A percentile compares a stretch with the other conserved stretches of the same genome.
Conservation (phyloP, 306 rosid species). For the Prinsepia uniflora region DNA sequence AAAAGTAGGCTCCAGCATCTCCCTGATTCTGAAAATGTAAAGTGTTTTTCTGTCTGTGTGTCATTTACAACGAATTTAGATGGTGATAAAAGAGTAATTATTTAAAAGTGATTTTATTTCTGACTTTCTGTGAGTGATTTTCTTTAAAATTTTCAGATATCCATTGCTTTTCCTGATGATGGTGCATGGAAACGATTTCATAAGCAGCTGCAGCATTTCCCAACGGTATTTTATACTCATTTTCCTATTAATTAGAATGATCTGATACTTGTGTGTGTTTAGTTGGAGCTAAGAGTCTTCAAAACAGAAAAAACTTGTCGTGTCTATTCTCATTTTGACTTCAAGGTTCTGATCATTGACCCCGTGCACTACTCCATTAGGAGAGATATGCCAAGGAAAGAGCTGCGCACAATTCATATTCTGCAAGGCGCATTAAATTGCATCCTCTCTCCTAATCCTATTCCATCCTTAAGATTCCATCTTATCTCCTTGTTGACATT, state of each 20-base stretch:
- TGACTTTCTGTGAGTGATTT: conserved; percentile 6
- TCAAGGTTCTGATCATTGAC: not conserved
- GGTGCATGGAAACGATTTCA: conserved; percentile 99
- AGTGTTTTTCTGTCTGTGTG: conserved; percentile 12
- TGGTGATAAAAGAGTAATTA: not conserved
- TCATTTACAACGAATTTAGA: not conserved
- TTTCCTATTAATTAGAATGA: not conserved
- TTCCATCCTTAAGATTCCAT: not conserved
- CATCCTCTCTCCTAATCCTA: not conserved
- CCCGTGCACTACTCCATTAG: not conserved
- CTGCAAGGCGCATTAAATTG: not conserved
- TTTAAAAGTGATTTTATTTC: conserved; percentile 16
- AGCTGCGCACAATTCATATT: not conserved
- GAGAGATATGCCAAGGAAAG: not conserved
- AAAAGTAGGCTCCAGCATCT: conserved; percentile 80
- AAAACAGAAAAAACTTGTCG: not conserved
- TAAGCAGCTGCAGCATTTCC: conserved; percentile 89
- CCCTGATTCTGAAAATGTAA: conserved; percentile 92
- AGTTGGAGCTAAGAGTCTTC: not conserved
- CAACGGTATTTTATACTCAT: conserved; percentile 49
- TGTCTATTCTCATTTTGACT: conserved; percentile 7
- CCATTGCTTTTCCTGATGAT: conserved; percentile 96
- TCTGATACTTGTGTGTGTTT: not conserved
- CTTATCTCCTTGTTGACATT: not conserved
- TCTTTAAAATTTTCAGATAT: conserved; percentile 45